Base-by-base conservation (phyloP, 805 yeast genomes). In the Candida ipomoeae region DNA sequence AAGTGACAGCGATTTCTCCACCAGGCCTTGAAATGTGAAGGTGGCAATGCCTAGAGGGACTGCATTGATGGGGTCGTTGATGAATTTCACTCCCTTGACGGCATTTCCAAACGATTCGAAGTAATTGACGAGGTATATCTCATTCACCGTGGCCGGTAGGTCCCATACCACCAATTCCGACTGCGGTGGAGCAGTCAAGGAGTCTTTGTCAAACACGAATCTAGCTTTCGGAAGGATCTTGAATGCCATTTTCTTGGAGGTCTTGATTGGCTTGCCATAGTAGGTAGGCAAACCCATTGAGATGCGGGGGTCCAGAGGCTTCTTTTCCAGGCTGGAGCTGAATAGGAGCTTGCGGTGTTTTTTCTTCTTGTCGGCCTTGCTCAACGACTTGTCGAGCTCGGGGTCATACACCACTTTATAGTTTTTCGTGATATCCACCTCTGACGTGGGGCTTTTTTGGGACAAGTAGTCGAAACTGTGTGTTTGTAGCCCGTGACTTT, bases 11-110 rank as follows among this genome's bases (percentile, higher is more conserved):
- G 81, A 70, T 50, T 77, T 78, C 17, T 75, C 81, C 14, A 72
- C 61, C 18, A 67, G 61, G 2, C 89, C 88, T 51, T 75, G 83
- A 66, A 78, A 90, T 51, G 78, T 73, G 47, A 89, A 71, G 18
- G 80, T 68, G 46, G 85, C 85, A 20, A 89, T 71, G 8, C 96
- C 94, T 38, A 90, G 65, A 0, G 96, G 91, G 17, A 84, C 85
- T 2, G 90, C 96, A 40, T 87, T 83, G 20, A 74, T 72, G 0
- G 92, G 88, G 61, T 90, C 94, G 49, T 77, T 80, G 8, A 84
- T 71, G 52, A 82, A 73, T 51, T 80, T 79, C 44, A 85, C 68
- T 37, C 80, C 82, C 26, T 77, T 73, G 3, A 90, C 74, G 4
- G 72, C 60, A 31, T 76, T 77, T 3, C 96, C 96, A 66, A 73